Evolutionary conservation across 305 asterid species (phyloP).

Genomic region (Plantago coronopus): DNA sequence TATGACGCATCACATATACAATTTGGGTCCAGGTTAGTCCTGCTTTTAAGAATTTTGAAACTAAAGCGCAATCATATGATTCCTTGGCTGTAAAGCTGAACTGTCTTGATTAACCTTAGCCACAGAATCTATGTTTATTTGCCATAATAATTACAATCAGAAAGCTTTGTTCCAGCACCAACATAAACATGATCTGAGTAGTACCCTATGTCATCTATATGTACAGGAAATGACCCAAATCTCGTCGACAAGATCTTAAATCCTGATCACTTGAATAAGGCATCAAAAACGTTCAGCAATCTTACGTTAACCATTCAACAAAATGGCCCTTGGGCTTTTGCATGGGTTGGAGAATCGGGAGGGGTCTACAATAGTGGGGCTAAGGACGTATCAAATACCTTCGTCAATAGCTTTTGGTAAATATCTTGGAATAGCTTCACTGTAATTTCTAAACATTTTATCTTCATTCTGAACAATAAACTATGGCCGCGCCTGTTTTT

Average conservation of each 20-base stretch:
- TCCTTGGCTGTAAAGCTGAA: too few species aligned
- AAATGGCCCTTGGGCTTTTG: slow-evolving; percentile 77
- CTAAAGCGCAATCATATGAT: too few species aligned
- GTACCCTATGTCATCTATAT: slow-evolving; percentile 9
- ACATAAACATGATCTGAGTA: too few species aligned
- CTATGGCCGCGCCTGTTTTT: background rate
- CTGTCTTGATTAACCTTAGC: too few species aligned
- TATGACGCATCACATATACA: slow-evolving; percentile 79
- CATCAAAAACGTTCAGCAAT: slow-evolving; percentile 39
- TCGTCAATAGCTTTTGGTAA: slow-evolving; percentile 84
- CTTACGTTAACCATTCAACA: slow-evolving; percentile 46
- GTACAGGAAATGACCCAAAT: slow-evolving; percentile 64
- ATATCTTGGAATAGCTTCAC: slow-evolving; percentile 5
- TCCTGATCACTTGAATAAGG: slow-evolving; percentile 57
- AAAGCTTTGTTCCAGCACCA: too few species aligned
- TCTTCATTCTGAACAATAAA: background rate
- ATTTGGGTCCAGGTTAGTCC: slow-evolving; percentile 71
- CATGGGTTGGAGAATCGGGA: slow-evolving; percentile 96
- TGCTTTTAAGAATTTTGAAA: background rate
- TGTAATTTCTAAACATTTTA: background rate
- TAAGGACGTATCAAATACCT: slow-evolving; percentile 60
- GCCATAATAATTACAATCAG: too few species aligned
- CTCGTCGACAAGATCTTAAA: slow-evolving; percentile 55
- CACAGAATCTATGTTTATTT: too few species aligned
- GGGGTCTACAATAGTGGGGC: slow-evolving; percentile 87